Evolutionary conservation across 2,329 filamentous ascomycete genomes (phyloP).

Genomic region (Penicillium decumbens): DNA sequence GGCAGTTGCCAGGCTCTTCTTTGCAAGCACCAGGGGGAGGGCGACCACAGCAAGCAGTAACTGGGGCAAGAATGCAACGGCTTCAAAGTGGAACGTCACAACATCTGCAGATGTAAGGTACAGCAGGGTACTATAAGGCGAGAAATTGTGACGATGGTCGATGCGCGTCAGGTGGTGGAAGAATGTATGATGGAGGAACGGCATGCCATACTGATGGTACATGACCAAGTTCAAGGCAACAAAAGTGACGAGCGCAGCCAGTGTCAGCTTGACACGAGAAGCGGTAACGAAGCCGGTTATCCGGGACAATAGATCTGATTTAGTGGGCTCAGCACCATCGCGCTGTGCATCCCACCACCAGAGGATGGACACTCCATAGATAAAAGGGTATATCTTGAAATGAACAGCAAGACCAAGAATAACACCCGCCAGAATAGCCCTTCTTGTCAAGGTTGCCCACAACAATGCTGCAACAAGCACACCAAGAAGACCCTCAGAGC

Average conservation of each 20-base stretch:
- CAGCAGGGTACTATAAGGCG: slow-evolving; percentile 85
- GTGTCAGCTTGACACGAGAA: slow-evolving; percentile 35
- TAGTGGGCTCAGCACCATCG: slow-evolving; percentile 10
- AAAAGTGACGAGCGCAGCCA: slow-evolving; percentile 69
- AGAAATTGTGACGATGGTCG: slow-evolving; percentile 98
- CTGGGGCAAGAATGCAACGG: slow-evolving; percentile 84
- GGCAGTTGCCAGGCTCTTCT: slow-evolving; percentile 71
- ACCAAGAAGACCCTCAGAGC: slow-evolving; percentile 83
- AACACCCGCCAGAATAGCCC: slow-evolving; percentile 62
- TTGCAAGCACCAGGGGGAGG: slow-evolving; percentile 71
- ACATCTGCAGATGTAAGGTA: slow-evolving; percentile 72
- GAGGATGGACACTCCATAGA: slow-evolving; percentile 66
- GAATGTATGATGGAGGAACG: slow-evolving; percentile 86
- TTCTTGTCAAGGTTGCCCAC: slow-evolving; percentile 68
- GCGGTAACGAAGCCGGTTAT: slow-evolving; percentile 37
- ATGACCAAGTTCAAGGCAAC: slow-evolving; percentile 68
- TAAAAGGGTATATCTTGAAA: slow-evolving; percentile 98
- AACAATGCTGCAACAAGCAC: slow-evolving; percentile 77
- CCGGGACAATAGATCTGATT: slow-evolving; percentile 11
- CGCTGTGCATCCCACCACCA: slow-evolving; percentile 39
- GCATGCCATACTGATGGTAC: slow-evolving; percentile 70
- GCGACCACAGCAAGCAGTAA: slow-evolving; percentile 71
- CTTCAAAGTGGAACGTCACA: slow-evolving; percentile 55
- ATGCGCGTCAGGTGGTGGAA: slow-evolving; percentile 88
- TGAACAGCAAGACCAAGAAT: slow-evolving; percentile 82